Conservation (phyloP, 2,329 filamentous ascomycete genomes). For the Monilinia aucupariae region DNA sequence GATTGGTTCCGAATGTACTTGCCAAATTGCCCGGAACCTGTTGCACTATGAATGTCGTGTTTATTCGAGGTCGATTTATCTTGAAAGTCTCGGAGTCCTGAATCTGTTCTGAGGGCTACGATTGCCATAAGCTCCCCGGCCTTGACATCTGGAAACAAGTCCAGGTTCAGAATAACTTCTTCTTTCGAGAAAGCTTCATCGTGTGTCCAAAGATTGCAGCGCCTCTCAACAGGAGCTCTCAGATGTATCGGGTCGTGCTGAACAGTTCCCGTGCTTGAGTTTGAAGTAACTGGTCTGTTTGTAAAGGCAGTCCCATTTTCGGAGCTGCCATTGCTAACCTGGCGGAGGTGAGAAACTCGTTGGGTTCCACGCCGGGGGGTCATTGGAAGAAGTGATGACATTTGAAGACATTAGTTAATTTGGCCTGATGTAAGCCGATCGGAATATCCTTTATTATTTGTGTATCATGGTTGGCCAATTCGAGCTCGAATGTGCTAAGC, state of each 20-base stretch:
- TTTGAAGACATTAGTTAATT: conserved; percentile 23
- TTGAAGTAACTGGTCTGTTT: conserved; percentile 26
- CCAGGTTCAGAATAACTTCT: conserved; percentile 73
- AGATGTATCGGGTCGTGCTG: conserved; percentile 24
- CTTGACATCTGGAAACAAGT: conserved; percentile 60
- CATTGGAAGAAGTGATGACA: conserved; percentile 26
- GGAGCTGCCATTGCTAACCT: conserved; percentile 33
- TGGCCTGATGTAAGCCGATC: conserved; percentile 16
- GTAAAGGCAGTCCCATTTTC: conserved; percentile 21
- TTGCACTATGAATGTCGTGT: conserved; percentile 21
- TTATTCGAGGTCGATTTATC: conserved; percentile 33
- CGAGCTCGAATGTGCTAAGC: not conserved
- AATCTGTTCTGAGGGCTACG: conserved; percentile 52
- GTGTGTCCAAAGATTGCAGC: conserved; percentile 36
- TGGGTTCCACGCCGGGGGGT: conserved; percentile 30
- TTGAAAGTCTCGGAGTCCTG: conserved; percentile 42
- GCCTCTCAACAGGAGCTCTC: conserved; percentile 27
- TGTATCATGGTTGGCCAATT: conserved; percentile 24
- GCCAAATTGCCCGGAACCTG: not conserved
- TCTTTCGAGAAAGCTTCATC: conserved; percentile 71
- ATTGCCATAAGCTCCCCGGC: conserved; percentile 70
- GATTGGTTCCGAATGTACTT: conserved; percentile 9
- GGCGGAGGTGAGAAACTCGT: conserved; percentile 31
- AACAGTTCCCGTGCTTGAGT: conserved; percentile 28
- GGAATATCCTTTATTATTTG: not conserved